Base-by-base conservation (phyloP, 805 yeast genomes). In the Dipodascus albidus region DNA sequence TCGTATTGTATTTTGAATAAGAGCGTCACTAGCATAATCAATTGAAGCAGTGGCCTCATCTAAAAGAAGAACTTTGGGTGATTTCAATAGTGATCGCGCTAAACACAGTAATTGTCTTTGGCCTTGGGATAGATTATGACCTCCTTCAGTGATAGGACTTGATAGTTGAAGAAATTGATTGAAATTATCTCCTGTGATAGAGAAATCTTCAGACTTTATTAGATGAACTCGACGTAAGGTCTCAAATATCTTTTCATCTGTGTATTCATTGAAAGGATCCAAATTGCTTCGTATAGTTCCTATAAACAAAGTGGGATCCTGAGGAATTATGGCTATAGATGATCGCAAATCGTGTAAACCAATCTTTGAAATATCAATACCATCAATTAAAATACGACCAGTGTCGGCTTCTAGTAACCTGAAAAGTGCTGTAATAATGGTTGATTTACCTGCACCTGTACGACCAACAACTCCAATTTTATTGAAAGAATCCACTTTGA, bases 391-490 rank as follows among this genome's bases (percentile, higher is more conserved):
- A 47, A 86, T 78, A 0, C 64, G 59, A 11, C 95, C 95, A 3
- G 67, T 54, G 14, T 74, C 76, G 11, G 85, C 68, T 60, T 85
- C 93, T 51, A 74, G 58, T 55, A 72, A 61, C 51, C 83, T 67
- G 74, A 93, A 91, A 60, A 91, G 77, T 1, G 98, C 96, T 2
- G 97, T 87, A 58, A 91, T 89, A 57, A 91, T 90, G 0, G 99
- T 91, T 0, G 97, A 89, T 68, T 91, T 91, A 62, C 99, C 99
- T 20, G 99, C 99, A 67, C 99, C 99, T 0, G 99, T 91, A 69
- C 99, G 82, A 24, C 99, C 99, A 55, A 93, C 97, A 65, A 91
- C 85, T 64, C 98, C 99, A 59, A 91, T 81, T 67, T 93, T 93
- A 60, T 80, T 75, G 57, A 78, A 81, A 24, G 95, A 81, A 49